Evolutionary conservation across 371 early-diverging fungal species (phyloP), one percentile per base, ranked within the genome.

Genomic region (Lichtheimia ornata): DNA sequence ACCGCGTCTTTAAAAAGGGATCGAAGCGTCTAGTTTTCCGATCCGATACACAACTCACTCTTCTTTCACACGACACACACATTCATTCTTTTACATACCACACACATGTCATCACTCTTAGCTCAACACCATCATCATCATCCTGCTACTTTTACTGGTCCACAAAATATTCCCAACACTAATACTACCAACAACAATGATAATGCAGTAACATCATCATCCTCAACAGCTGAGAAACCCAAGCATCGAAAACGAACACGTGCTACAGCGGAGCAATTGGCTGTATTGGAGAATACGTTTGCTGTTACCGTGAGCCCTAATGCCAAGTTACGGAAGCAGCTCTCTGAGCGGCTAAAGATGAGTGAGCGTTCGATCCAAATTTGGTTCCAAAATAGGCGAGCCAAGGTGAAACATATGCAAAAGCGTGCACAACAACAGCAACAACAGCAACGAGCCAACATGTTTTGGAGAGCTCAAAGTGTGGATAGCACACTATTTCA

Each of bases 381-480:
- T 59, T 99, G 99, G 99, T 99, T 99, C 82, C 99, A 99, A 75
- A 99, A 99, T 84, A 84, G 95, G 71, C 85, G 99, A 60, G 96
- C 97, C 13, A 97, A 96, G 73, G 89, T 89, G 9, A 96, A 95
- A 77, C 89, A 82, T 61, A 83, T 82, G 64, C 85, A 84, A 63
- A 84, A 84, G 63, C 66, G 82, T 41, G 76, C 84, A 42, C 82
- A 84, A 60, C 76, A 77, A 67, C 77, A 80, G 55, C 70, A 70
- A 47, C 57, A 55, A 5, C 63, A 64, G 27, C 64, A 69, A 27
- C 63, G 63, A n/a, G 35, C 9, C 35, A 35, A 35, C 9, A 35
- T 35, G 35, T 22, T 47, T 22, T 47, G 47, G 47, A 6, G 35
- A 35, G 35, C 35, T 9, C 35, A 35, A 35, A 35, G 35, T 35